Conservation (phyloP, 78 protist species). For the Dictyostelium capitatum region DNA sequence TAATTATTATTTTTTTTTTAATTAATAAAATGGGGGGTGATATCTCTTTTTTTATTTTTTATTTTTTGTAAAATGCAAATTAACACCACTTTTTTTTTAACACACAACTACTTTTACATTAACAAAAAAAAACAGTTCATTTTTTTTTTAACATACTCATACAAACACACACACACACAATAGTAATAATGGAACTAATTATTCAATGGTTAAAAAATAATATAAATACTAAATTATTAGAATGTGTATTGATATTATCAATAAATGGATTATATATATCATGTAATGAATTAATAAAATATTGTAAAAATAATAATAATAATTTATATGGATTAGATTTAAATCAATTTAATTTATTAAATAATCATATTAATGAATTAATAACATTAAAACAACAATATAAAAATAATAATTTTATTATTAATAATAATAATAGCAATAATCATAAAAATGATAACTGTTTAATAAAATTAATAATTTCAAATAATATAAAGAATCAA, state of each 20-base stretch:
- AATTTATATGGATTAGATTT: not conserved
- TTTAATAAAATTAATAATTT: no score
- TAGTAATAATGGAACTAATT: not conserved
- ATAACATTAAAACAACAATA: not conserved
- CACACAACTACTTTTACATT: no score
- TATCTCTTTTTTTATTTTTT: no score
- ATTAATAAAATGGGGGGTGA: no score
- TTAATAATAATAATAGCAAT: not conserved
- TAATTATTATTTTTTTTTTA: no score
- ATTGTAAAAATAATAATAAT: not conserved
- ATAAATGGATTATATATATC: not conserved
- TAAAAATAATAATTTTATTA: not conserved
- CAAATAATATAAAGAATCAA: not conserved
- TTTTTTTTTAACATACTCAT: no score
- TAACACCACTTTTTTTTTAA: no score
- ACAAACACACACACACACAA: no score
- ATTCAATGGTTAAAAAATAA: not conserved
- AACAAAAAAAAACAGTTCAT: no score
- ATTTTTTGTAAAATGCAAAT: no score
- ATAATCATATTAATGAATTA: not conserved
- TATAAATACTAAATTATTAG: not conserved
- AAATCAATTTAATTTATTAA: not conserved
- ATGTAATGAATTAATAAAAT: not conserved
- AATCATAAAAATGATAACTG: not conserved
- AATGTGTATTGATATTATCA: not conserved